A percentile compares a stretch with the other conserved stretches of the same genome.
These are phyloP conservation scores for Amanita muscaria DNA, from an alignment of 768 basidiomycete species.

Conservation along the genomic window DNA sequence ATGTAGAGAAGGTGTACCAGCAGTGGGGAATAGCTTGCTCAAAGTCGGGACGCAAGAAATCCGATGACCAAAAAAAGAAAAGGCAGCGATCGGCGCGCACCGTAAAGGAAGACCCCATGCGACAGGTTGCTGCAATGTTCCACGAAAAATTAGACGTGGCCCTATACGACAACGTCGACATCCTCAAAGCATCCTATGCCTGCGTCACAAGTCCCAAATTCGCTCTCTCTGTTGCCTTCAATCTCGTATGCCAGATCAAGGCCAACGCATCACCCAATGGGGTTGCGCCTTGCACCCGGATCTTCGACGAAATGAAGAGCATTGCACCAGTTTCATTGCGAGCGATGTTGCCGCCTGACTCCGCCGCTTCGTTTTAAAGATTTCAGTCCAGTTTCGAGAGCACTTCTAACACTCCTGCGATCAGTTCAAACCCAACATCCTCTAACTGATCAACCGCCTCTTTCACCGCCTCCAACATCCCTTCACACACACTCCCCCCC, in stretches of 20 bases:
- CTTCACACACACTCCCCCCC: too few species aligned
- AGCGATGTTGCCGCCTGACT: slow-evolving; percentile 14
- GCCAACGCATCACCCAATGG: slow-evolving; percentile 30
- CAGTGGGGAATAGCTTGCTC: slow-evolving; percentile 12
- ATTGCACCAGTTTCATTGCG: slow-evolving; percentile 22
- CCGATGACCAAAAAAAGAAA: not conserved
- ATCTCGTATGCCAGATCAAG: slow-evolving; percentile 46
- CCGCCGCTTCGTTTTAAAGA: too few species aligned
- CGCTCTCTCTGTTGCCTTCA: slow-evolving; percentile 47
- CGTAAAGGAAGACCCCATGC: slow-evolving; percentile 19
- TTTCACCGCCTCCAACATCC: too few species aligned
- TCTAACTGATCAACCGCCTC: too few species aligned
- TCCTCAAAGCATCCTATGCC: slow-evolving; percentile 54
- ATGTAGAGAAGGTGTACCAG: slow-evolving; percentile 23
- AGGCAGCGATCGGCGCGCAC: slow-evolving; percentile 9
- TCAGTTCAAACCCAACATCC: too few species aligned
- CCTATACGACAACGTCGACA: slow-evolving; percentile 25
- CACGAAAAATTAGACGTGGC: slow-evolving; percentile 19
- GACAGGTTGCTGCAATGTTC: slow-evolving; percentile 20
- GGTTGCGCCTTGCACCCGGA: slow-evolving; percentile 22
- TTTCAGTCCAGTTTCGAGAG: too few species aligned
- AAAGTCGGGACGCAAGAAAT: not conserved
- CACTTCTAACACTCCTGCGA: too few species aligned
- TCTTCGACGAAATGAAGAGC: slow-evolving; percentile 32
- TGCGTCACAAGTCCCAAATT: slow-evolving; percentile 28